phyloP scores from a whole-genome alignment of 106 monocot species.

The Platanthera guangdongensis region DNA sequence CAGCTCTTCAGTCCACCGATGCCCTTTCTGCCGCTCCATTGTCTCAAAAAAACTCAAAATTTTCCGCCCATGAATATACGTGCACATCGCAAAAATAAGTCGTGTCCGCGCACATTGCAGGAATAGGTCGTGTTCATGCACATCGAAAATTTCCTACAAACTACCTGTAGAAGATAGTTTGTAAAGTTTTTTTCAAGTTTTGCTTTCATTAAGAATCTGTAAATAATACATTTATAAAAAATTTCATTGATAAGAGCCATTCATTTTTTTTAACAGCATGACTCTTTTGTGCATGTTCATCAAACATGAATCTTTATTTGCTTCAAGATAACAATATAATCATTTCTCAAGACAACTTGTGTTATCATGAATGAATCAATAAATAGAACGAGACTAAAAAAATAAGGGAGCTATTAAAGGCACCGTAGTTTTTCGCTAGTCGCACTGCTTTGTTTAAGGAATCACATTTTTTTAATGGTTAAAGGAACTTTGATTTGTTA shows the following conservation, averaged over 20 bases:
- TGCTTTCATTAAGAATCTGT: neutral
- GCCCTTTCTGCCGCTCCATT: slow-evolving; percentile 77
- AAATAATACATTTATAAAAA: neutral
- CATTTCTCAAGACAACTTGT: too few relatives aligned
- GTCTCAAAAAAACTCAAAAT: slow-evolving; percentile 70
- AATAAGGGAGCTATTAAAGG: too few relatives aligned
- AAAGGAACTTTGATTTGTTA: too few relatives aligned
- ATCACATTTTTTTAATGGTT: too few relatives aligned
- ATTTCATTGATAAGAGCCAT: neutral
- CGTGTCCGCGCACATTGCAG: too few relatives aligned
- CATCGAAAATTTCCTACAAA: too few relatives aligned
- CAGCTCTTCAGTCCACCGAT: slow-evolving; percentile 61
- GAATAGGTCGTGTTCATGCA: too few relatives aligned
- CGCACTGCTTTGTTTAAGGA: too few relatives aligned
- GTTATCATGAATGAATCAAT: too few relatives aligned
- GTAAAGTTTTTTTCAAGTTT: neutral
- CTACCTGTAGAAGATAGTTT: neutral
- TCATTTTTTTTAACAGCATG: neutral
- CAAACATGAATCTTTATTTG: neutral
- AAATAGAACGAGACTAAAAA: too few relatives aligned
- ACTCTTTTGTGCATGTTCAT: neutral
- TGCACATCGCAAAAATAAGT: neutral
- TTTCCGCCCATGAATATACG: slow-evolving; percentile 59
- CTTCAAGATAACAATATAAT: too few relatives aligned
- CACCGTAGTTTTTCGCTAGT: too few relatives aligned